Evolutionary conservation across 495 filamentous ascomycete species (phyloP), one percentile per base, ranked within the genome.

Genomic region (Hypoxylon trugodes): DNA sequence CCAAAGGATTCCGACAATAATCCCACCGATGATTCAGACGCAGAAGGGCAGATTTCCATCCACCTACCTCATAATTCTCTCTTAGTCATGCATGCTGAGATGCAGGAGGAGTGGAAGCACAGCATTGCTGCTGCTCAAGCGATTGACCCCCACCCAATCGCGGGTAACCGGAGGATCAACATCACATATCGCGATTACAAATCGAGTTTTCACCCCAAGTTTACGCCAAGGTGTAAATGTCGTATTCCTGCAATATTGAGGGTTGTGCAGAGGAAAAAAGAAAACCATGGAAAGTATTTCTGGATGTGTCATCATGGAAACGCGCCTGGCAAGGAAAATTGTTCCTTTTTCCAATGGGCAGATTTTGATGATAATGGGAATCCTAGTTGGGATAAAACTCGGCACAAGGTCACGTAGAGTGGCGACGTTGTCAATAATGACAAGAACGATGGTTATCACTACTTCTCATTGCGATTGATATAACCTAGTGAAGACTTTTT

Each of bases 1-100:
- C 82, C 89, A 6, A 82, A 79, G 50, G 70, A 64, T 36, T 48
- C 62, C 15, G 68, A 75, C 13, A 43, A 68, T 58, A 65, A 64
- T 65, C 69, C 66, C 6, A 66, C 70, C 28, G 71, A 75, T 8
- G 74, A 81, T 15, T 75, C 83, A 13, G 84, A 91, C 61, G 78
- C 78, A 3, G 86, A 90, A 65, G 94, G 94, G 4, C 92, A 96
- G 62, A 93, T 98, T 36, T 83, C 91, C 3, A 91, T 98, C 50
- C 91, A 95, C 70, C 85, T 98, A 0, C 93, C 93, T 1, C 95
- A 98, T 74, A 98, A 97, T 71, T 93, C 90, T 0, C 82, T 98
- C 1, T 77, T 98, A 0, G 77, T 97, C 3, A 98, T 98, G 95
- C 92, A 97, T 70, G 91, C 93, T 0, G 92, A 95, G 57, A 91